These are phyloP conservation scores for Hevea brasiliensis DNA, from an alignment of 345 rosid species.

Conservation along the genomic window DNA sequence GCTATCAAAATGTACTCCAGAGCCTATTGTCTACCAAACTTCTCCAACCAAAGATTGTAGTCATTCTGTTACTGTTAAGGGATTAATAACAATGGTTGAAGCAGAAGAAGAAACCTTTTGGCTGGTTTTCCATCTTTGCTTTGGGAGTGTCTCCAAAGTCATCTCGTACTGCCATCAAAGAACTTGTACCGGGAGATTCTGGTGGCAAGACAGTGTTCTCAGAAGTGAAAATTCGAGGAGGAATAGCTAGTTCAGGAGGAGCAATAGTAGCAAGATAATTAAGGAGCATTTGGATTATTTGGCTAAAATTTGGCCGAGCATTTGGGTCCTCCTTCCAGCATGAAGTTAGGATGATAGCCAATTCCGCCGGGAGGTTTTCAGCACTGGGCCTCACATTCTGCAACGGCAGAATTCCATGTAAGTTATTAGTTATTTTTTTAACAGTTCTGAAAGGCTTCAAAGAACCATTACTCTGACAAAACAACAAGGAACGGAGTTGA, in stretches of 20 bases:
- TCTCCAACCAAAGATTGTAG: background rate
- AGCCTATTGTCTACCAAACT: background rate
- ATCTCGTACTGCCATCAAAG: constrained; percentile 66
- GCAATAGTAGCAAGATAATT: constrained; percentile 60
- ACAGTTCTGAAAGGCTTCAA: background rate
- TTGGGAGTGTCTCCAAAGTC: constrained; percentile 45
- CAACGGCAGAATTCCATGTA: background rate
- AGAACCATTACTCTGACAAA: background rate
- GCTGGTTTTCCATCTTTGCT: constrained; percentile 39
- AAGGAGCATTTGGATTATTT: constrained; percentile 77
- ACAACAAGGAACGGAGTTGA: background rate
- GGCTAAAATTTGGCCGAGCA: constrained; percentile 71
- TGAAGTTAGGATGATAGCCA: constrained; percentile 74
- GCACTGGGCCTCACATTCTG: constrained; percentile 91
- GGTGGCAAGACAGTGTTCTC: constrained; percentile 69
- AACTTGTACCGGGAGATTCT: constrained; percentile 86
- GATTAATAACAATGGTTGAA: constrained; percentile 69
- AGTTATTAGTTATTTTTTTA: background rate
- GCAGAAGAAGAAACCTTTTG: constrained; percentile 70
- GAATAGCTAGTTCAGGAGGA: constrained; percentile 53
- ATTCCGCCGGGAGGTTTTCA: constrained; percentile 69
- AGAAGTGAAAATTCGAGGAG: constrained; percentile 45
- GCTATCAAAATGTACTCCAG: background rate
- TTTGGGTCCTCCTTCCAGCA: constrained; percentile 98
- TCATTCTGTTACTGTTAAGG: background rate